phyloP scores from a whole-genome alignment of 345 rosid genomes.

The Hibiscus trionum region DNA sequence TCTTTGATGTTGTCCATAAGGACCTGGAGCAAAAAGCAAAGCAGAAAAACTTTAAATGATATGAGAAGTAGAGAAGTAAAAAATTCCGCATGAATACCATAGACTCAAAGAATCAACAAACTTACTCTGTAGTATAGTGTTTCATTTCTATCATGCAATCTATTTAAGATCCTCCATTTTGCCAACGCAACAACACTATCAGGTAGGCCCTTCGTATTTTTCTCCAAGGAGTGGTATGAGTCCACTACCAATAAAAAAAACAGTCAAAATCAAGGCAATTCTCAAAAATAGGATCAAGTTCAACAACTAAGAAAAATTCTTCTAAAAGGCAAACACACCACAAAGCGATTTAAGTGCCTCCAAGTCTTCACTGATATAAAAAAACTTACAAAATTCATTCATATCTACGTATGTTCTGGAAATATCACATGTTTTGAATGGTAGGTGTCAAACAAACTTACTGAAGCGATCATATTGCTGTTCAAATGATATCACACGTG shows the following conservation, averaged over 20 bases:
- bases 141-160: constrained; percentile 97
- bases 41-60: not conserved
- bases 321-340: too few species aligned
- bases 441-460: constrained; percentile 36
- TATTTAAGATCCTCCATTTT: constrained; percentile 95
- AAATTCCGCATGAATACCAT: not conserved
- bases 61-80: not conserved
- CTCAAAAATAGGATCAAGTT: not conserved
- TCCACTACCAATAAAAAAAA: constrained; percentile 52
- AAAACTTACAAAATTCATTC: not conserved
- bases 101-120: constrained; percentile 8
- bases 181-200: constrained; percentile 64
- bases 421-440: not conserved
- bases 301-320: not conserved
- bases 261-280: not conserved
- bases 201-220: constrained; percentile 60
- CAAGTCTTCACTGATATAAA: too few species aligned
- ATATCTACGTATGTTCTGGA: not conserved
- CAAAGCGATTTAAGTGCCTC: too few species aligned
- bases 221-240: constrained; percentile 81
- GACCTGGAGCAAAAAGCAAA: constrained; percentile 41
- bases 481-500: constrained; percentile 83
- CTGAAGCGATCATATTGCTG: constrained; percentile 94
- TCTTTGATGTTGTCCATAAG: constrained; percentile 90
- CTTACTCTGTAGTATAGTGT: constrained; percentile 83